Percentiles rank a stretch among this genome's conserved stretches.
Evolutionary conservation across 2,329 filamentous ascomycete genomes (phyloP).

Genomic region (Aspergillus versicolor): DNA sequence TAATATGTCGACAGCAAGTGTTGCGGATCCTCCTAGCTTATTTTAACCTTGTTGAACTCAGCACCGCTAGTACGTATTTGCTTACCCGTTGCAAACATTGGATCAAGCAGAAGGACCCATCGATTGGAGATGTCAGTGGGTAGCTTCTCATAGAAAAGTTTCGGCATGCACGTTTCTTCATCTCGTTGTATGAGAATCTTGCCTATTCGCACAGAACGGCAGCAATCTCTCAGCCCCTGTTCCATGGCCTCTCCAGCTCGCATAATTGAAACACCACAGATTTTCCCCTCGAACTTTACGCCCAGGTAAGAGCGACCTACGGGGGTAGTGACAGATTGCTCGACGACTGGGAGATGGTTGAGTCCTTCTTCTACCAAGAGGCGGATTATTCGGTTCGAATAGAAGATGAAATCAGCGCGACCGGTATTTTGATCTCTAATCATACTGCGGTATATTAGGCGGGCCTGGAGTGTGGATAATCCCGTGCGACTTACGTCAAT

Average conservation of each 20-base stretch:
- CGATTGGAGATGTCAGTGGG: slow-evolving; percentile 88
- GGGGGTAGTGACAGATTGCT: slow-evolving; percentile 85
- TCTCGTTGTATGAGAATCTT: slow-evolving; percentile 98
- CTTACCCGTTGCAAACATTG: slow-evolving; percentile 96
- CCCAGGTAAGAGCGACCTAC: slow-evolving; percentile 85
- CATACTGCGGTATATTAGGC: slow-evolving; percentile 60
- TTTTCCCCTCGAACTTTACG: slow-evolving; percentile 95
- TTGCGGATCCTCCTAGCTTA: slow-evolving; percentile 77
- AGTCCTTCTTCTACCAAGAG: slow-evolving; percentile 94
- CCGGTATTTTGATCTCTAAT: slow-evolving; percentile 89
- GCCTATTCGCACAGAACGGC: slow-evolving; percentile 93
- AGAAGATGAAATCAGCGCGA: slow-evolving; percentile 97
- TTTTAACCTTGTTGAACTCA: slow-evolving; percentile 1
- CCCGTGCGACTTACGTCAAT: slow-evolving; percentile 72
- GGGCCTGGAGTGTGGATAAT: too few relatives aligned
- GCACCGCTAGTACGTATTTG: neutral
- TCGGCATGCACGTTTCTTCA: slow-evolving; percentile 88
- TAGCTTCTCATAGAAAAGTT: slow-evolving; percentile 96
- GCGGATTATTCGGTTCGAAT: slow-evolving; percentile 96
- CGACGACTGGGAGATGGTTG: slow-evolving; percentile 90
- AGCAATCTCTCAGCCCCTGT: slow-evolving; percentile 92
- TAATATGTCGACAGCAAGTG: slow-evolving; percentile 93
- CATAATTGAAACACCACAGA: slow-evolving; percentile 98
- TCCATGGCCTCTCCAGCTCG: slow-evolving; percentile 98
- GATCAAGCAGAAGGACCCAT: slow-evolving; percentile 92